These are phyloP conservation scores for Sporormia fimetaria DNA, from an alignment of 495 filamentous ascomycete species.

Conservation along the genomic window DNA sequence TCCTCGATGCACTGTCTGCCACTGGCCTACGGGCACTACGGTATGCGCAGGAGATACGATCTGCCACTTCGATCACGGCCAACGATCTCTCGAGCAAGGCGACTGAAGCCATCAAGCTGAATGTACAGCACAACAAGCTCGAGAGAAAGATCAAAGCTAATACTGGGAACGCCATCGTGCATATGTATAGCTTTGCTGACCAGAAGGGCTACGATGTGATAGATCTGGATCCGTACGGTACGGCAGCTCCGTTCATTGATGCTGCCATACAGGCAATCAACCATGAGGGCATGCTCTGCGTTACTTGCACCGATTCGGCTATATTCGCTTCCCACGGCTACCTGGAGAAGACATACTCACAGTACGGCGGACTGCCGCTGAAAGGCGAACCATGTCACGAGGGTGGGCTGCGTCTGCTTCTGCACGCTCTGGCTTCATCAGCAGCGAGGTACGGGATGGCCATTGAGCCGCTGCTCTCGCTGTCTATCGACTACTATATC, in stretches of 20 bases:
- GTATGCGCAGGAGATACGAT: slow-evolving; percentile 82
- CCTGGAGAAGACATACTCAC: slow-evolving; percentile 77
- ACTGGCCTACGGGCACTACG: slow-evolving; percentile 86
- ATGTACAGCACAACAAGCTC: slow-evolving; percentile 71
- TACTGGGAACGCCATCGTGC: slow-evolving; percentile 71
- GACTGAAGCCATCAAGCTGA: slow-evolving; percentile 66
- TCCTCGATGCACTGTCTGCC: slow-evolving; percentile 90
- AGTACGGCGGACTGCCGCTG: slow-evolving; percentile 80
- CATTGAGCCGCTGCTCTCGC: slow-evolving; percentile 81
- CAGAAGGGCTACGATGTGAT: slow-evolving; percentile 68
- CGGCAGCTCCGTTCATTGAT: slow-evolving; percentile 82
- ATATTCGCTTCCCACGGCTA: slow-evolving; percentile 91
- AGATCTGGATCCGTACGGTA: slow-evolving; percentile 93
- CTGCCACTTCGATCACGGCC: slow-evolving; percentile 67
- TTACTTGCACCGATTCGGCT: slow-evolving; percentile 91
- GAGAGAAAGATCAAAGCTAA: slow-evolving; percentile 56
- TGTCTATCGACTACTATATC: slow-evolving; percentile 94
- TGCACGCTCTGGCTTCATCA: slow-evolving; percentile 64
- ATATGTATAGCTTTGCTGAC: slow-evolving; percentile 63
- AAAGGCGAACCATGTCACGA: slow-evolving; percentile 82
- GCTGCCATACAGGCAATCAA: slow-evolving; percentile 72
- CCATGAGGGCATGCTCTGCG: slow-evolving; percentile 81
- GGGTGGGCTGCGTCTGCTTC: slow-evolving; percentile 72
- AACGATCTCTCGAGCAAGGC: slow-evolving; percentile 77
- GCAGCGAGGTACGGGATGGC: slow-evolving; percentile 80